phyloP scores from a whole-genome alignment of 305 asterid genomes.

The Fraxinus baroniana region DNA sequence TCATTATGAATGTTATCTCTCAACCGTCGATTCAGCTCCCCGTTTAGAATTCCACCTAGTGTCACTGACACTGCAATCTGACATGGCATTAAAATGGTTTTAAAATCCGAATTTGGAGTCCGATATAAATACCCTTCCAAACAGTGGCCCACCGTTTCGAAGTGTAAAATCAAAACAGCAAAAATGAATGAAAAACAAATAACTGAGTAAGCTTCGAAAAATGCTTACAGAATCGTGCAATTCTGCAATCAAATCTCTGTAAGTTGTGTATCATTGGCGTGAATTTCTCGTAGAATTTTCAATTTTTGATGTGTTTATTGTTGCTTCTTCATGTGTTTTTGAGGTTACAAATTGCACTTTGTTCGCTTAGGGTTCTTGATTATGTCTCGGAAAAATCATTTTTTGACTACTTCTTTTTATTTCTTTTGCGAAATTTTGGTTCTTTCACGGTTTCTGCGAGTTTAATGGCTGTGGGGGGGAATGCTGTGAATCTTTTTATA shows the following conservation, averaged over 20 bases:
- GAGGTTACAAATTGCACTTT: neutral
- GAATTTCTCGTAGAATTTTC: neutral
- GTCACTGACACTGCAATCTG: neutral
- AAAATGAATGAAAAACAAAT: neutral
- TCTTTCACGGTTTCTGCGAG: neutral
- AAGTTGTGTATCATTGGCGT: neutral
- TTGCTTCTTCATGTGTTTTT: neutral
- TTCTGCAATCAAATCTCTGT: neutral
- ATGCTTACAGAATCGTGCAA: neutral
- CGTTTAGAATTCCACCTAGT: neutral
- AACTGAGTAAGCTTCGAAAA: neutral
- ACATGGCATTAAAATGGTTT: neutral
- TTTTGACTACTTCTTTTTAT: neutral
- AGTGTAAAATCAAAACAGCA: neutral
- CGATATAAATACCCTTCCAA: neutral
- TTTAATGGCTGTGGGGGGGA: neutral
- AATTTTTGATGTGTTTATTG: neutral
- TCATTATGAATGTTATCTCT: neutral
- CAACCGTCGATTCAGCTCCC: neutral
- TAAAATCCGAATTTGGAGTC: neutral
- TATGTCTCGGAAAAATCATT: neutral
- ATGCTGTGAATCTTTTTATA: neutral
- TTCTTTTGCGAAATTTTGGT: neutral
- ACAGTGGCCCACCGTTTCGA: neutral
- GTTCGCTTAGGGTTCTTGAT: neutral